These are phyloP conservation scores for Phytophthora sansomeana DNA, from an alignment of 352 stramenopile species.

Conservation along the genomic window DNA sequence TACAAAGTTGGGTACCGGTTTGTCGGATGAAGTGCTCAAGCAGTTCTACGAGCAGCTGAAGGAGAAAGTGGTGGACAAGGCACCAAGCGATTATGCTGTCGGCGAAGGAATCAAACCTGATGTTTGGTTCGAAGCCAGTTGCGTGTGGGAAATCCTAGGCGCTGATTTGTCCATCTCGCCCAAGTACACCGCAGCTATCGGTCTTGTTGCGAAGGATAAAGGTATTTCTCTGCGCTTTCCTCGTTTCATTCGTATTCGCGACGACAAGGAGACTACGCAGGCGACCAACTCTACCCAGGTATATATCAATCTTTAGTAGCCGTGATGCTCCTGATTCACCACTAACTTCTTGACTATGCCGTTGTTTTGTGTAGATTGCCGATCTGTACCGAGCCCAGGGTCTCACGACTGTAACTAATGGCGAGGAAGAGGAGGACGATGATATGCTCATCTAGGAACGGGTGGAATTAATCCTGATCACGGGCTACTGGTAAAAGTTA, in stretches of 20 bases:
- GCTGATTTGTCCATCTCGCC: conserved; percentile 99
- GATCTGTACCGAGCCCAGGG: conserved; percentile 85
- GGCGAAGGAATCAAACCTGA: conserved; percentile 91
- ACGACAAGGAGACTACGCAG: conserved; percentile 97
- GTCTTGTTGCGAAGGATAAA: conserved; percentile 90
- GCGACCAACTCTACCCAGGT: conserved; percentile 98
- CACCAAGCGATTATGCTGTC: conserved; percentile 93
- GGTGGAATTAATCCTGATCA: conserved; percentile 18
- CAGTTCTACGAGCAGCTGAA: conserved; percentile 88
- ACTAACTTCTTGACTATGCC: conserved; percentile 1
- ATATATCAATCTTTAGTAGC: conserved; percentile 6
- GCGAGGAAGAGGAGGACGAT: conserved; percentile 75
- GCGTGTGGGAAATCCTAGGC: conserved; percentile 99
- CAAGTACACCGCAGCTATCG: conserved; percentile 97
- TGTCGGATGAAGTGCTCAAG: conserved; percentile 99
- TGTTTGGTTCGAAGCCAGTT: conserved; percentile 96
- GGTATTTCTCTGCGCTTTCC: conserved; percentile 99
- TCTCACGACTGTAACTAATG: conserved; percentile 67
- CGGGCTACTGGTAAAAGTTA: conserved; percentile 15
- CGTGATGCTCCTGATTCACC: neutral
- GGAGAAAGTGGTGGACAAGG: conserved; percentile 82
- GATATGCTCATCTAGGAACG: conserved; percentile 83
- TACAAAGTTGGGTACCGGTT: conserved; percentile 98
- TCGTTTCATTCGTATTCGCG: conserved; percentile 96
- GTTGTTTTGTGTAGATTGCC: conserved; percentile 61